phyloP scores from a whole-genome alignment of 2,329 filamentous ascomycete genomes.

The Grosmannia clavigera region DNA sequence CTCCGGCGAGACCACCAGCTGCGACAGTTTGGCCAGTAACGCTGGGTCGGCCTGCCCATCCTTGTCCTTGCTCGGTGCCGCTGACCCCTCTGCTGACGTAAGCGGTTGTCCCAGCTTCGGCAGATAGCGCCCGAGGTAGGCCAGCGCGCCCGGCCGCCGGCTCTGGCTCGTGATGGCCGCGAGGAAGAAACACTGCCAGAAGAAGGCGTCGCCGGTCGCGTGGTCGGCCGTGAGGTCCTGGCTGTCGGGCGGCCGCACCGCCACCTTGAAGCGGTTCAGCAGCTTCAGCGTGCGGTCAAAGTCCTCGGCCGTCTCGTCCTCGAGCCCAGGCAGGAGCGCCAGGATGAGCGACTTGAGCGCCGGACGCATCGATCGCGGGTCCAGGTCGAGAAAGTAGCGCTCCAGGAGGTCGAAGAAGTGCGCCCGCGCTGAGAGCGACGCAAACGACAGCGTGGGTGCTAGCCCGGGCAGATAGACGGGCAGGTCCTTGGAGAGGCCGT shows the following conservation, averaged over 20 bases:
- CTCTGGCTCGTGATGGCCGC: conserved; percentile 83
- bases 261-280: conserved; percentile 62
- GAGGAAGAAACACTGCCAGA: conserved; percentile 97
- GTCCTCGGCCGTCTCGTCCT: conserved; percentile 95
- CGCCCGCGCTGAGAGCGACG: conserved; percentile 79
- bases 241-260: conserved; percentile 43
- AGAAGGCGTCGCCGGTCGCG: conserved; percentile 66
- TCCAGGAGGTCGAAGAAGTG: conserved; percentile 78
- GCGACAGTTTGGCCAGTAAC: conserved; percentile 41
- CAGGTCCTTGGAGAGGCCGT: conserved; percentile 70
- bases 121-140: conserved; percentile 69
- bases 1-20: conserved; percentile 74
- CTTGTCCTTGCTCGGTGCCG: conserved; percentile 16
- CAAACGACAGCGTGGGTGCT: conserved; percentile 81
- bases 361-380: conserved; percentile 61
- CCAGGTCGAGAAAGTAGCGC: conserved; percentile 60
- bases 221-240: conserved; percentile 38
- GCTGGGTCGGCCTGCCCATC: conserved; percentile 22
- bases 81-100: conserved; percentile 17
- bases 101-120: conserved; percentile 50
- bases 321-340: conserved; percentile 77
- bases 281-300: conserved; percentile 79
- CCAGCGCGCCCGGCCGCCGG: conserved; percentile 72
- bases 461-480: conserved; percentile 83
- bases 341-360: conserved; percentile 85